A percentile compares a stretch with the other conserved stretches of the same genome.
These are phyloP conservation scores for Mycena leptocephala DNA, from an alignment of 768 basidiomycete genomes.

Conservation along the genomic window DNA sequence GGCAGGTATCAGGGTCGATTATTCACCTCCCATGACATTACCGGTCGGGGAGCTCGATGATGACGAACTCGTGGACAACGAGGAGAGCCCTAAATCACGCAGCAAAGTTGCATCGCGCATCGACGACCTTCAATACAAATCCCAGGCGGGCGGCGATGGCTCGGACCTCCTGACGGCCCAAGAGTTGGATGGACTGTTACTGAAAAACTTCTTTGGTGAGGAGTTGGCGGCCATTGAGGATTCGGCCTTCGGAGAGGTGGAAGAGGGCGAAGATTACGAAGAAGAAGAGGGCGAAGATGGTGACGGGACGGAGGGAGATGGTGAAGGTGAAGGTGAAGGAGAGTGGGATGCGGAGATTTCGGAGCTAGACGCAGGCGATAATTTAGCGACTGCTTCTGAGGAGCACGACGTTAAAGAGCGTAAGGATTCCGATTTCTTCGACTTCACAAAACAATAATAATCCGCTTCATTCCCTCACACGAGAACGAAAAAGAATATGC, in stretches of 20 bases:
- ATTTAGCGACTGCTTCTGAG: background rate
- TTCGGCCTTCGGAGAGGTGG: background rate
- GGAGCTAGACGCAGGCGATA: background rate
- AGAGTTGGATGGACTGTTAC: conserved; percentile 11
- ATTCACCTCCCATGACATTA: conserved; percentile 70
- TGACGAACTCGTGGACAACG: background rate
- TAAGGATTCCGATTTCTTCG: background rate
- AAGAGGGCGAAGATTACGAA: background rate
- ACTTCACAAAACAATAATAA: conserved; percentile 18
- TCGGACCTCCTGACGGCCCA: background rate
- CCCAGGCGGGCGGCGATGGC: background rate
- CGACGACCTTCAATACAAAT: background rate
- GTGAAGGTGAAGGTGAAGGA: background rate
- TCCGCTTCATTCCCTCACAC: background rate
- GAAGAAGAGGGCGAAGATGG: background rate
- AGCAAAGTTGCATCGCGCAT: background rate
- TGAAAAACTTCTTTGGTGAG: background rate
- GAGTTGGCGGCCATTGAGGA: background rate
- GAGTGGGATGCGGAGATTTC: background rate
- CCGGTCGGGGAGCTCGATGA: conserved; percentile 44
- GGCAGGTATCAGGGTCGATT: conserved; percentile 77
- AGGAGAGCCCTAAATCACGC: background rate
- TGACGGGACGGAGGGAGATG: no score
- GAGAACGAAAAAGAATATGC: conserved; percentile 7
- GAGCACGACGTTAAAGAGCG: background rate